Evolutionary conservation across 345 rosid species (phyloP).

Genomic region (Bruguiera parviflora): DNA sequence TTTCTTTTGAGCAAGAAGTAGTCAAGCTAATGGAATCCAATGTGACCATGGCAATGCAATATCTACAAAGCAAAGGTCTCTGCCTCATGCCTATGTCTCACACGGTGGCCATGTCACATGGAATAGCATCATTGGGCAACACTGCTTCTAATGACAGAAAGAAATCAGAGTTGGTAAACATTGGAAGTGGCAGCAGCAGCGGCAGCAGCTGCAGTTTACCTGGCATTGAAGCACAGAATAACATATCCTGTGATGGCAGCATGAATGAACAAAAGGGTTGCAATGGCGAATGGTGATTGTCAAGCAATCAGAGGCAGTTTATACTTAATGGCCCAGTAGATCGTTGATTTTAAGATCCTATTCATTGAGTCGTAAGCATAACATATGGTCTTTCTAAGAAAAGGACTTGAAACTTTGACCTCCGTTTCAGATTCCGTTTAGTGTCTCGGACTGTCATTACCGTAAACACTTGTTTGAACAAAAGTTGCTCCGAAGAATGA

Average conservation of each 20-base stretch:
- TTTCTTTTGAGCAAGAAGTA: constrained; percentile 26
- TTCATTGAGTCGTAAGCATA: too few species aligned
- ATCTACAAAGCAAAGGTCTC: constrained; percentile 25
- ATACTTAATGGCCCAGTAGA: too few species aligned
- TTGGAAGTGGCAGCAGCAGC: constrained; percentile 17
- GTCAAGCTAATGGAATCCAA: constrained; percentile 25
- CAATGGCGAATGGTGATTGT: background rate
- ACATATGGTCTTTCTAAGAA: too few species aligned
- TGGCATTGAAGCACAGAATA: constrained; percentile 13
- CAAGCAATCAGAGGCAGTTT: constrained; percentile 12
- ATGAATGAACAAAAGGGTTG: constrained; percentile 14
- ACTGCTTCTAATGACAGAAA: constrained; percentile 20
- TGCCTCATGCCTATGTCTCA: constrained; percentile 37
- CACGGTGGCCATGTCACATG: constrained; percentile 37
- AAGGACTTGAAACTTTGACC: too few species aligned
- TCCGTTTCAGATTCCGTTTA: too few species aligned
- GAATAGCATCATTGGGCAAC: constrained; percentile 27
- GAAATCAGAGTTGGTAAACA: constrained; percentile 15
- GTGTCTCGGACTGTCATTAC: too few species aligned
- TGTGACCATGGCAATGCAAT: constrained; percentile 20
- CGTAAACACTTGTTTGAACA: too few species aligned
- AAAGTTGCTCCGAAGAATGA: too few species aligned
- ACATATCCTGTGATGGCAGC: constrained; percentile 2
- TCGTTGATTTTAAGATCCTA: too few species aligned
- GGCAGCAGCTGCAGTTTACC: constrained; percentile 20